Evolutionary conservation across 257 asterid species (phyloP).

Genomic region (Parsonsia alboflavescens): DNA sequence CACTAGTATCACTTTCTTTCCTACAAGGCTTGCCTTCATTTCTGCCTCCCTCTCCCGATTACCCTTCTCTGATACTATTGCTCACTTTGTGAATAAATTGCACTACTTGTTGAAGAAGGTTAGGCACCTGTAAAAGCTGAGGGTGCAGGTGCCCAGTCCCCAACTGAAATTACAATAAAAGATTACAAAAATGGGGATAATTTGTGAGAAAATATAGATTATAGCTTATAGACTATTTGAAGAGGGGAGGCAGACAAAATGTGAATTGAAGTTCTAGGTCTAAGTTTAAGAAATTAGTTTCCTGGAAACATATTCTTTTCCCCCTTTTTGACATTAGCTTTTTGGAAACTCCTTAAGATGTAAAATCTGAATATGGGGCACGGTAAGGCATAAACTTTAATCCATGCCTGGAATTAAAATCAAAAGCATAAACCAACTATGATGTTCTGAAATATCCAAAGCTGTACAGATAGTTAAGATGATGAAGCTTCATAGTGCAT

Average conservation of each 20-base stretch:
- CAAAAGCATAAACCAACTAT: not conserved
- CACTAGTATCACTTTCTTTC: conserved; percentile 69
- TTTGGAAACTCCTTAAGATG: not conserved
- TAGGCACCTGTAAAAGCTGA: not conserved
- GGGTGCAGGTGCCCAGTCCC: not conserved
- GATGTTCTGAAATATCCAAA: not conserved
- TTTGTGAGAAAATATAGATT: not conserved
- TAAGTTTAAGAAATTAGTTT: not conserved
- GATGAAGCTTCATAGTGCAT: not conserved
- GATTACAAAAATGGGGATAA: not conserved
- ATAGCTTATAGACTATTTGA: not conserved
- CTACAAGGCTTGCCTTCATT: conserved; percentile 66
- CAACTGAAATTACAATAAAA: not conserved
- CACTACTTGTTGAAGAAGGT: not conserved
- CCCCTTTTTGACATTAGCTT: not conserved
- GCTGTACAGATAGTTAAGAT: not conserved
- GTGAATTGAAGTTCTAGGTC: not conserved
- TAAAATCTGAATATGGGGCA: not conserved
- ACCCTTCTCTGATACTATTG: not conserved
- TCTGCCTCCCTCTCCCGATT: not conserved
- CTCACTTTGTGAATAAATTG: not conserved
- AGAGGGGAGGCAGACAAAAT: not conserved
- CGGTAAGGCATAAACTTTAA: not conserved
- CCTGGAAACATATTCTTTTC: not conserved
- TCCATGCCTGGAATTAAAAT: not conserved